These are phyloP conservation scores for Craterostigma plantagineum DNA, from an alignment of 257 asterid genomes.

Conservation along the genomic window DNA sequence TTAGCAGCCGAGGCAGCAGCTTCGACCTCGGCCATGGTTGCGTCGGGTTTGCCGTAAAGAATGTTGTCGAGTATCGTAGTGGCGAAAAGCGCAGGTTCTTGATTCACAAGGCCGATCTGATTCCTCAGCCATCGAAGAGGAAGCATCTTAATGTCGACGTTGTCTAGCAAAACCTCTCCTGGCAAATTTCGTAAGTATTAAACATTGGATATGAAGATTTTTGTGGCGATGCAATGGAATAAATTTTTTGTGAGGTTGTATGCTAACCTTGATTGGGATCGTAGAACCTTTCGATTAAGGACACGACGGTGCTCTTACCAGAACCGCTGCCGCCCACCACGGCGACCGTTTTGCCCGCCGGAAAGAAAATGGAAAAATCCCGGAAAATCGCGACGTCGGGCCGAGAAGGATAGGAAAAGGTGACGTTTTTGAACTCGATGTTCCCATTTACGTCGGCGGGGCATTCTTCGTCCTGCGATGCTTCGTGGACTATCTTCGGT, in stretches of 20 bases:
- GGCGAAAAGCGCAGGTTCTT: slow-evolving; percentile 97
- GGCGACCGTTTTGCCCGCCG: slow-evolving; percentile 94
- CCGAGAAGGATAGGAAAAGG: slow-evolving; percentile 90
- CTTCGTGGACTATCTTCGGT: slow-evolving; percentile 64
- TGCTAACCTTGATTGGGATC: slow-evolving; percentile 78
- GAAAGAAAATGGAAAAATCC: slow-evolving; percentile 83
- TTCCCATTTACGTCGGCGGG: slow-evolving; percentile 51
- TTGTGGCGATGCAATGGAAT: too few species aligned
- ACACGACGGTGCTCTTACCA: slow-evolving; percentile 92
- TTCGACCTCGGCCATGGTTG: slow-evolving; percentile 83
- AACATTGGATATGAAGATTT: not conserved
- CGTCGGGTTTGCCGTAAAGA: slow-evolving; percentile 84
- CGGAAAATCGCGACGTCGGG: slow-evolving; percentile 88
- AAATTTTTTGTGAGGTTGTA: too few species aligned
- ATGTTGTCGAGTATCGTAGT: slow-evolving; percentile 92
- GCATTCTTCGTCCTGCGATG: slow-evolving; percentile 25
- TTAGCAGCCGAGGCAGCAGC: slow-evolving; percentile 90
- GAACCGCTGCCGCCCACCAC: slow-evolving; percentile 99
- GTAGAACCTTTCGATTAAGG: slow-evolving; percentile 80
- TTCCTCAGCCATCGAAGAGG: slow-evolving; percentile 83
- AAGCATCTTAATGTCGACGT: slow-evolving; percentile 64
- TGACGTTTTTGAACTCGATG: slow-evolving; percentile 77
- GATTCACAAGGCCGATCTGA: slow-evolving; percentile 94
- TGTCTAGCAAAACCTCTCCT: slow-evolving; percentile 83
- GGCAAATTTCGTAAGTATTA: slow-evolving; percentile 8